Base-by-base conservation (phyloP, 1,139 yeast genomes). In the Suhomyces guaymorum region DNA sequence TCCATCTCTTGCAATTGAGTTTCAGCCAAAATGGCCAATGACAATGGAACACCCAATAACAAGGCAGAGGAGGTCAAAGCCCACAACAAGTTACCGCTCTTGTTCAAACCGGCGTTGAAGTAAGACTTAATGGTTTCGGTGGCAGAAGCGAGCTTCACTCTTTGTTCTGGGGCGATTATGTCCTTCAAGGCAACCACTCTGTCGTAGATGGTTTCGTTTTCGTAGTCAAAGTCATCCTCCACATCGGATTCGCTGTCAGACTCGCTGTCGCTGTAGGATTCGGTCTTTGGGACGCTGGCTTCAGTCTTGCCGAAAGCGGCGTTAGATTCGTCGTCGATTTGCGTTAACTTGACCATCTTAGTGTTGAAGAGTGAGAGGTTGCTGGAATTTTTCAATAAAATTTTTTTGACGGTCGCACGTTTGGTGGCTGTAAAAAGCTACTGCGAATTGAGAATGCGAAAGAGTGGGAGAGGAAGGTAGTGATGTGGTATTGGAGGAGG, bases 1-100 rank as follows among this genome's bases (percentile, higher is more conserved):
- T 90, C 97, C 84, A 88, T 78, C 67, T 90, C 97, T 60, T 82
- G 81, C 59, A 90, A 76, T 69, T 90, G 97, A 55, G 89, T 92
- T 70, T 90, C 98, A 44, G 90, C 81, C 54, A 90, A 75, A 49
- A 90, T 85, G 35, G 96, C 86, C 56, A 92, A 73, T 6, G 96
- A 82, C 51, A 88, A 73, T 44, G 98, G 98, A 37, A 89, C 96
- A 57, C 97, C 97, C 54, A 92, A 72, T 48, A 92, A 76, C 54
- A 94, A 69, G 25, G 88, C 81, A 35, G 94, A 78, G 13, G 97
- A 82, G 22, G 97, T 82, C 43, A 88, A 52, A 41, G 83, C 74
- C 97, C 97, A 94, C 47, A 90, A 72, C 32, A 85, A 69, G 51
- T 75, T 75, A 41, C 97, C 96, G 39, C 87, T 73, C 50, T 75